Percentiles rank a stretch among this genome's conserved stretches.
Conservation (phyloP, 1,284 basidiomycete genomes). For the Rhizoctonia solani region DNA sequence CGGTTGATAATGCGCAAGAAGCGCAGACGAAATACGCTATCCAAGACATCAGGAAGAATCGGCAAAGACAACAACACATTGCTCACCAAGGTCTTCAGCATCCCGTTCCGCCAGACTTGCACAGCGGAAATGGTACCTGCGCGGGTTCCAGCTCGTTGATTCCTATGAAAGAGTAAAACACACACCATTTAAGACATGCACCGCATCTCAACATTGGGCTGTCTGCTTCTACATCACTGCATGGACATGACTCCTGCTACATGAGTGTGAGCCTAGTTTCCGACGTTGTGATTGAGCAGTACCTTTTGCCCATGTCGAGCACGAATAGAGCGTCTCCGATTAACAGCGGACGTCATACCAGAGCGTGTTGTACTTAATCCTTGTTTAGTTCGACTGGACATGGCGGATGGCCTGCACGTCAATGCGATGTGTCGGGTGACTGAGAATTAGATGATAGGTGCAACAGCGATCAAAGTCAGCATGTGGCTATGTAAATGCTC, state of each 20-base stretch:
- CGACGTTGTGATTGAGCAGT: not conserved
- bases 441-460: not conserved
- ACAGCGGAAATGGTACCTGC: constrained; percentile 77
- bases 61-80: constrained; percentile 5
- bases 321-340: constrained; percentile 1
- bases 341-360: not conserved
- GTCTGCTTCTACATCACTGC: constrained; percentile 60
- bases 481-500: not conserved
- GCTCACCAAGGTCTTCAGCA: constrained; percentile 77
- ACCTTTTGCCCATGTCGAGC: constrained; percentile 1
- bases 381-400: constrained; percentile 8
- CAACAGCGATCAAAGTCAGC: not conserved
- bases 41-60: constrained; percentile 1
- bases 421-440: not conserved
- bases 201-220: constrained; percentile 80
- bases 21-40: constrained; percentile 72
- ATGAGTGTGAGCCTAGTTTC: not conserved
- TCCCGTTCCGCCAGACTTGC: constrained; percentile 60
- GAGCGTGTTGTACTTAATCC: not conserved
- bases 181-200: constrained; percentile 74
- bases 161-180: constrained; percentile 27
- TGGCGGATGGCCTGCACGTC: not conserved
- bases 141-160: constrained; percentile 18
- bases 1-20: constrained; percentile 64
- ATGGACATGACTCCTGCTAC: constrained; percentile 34